Percentiles rank a stretch among this genome's conserved stretches.
Evolutionary conservation across 2,329 filamentous ascomycete species (phyloP).

Genomic region (Curvularia hawaiiensis): DNA sequence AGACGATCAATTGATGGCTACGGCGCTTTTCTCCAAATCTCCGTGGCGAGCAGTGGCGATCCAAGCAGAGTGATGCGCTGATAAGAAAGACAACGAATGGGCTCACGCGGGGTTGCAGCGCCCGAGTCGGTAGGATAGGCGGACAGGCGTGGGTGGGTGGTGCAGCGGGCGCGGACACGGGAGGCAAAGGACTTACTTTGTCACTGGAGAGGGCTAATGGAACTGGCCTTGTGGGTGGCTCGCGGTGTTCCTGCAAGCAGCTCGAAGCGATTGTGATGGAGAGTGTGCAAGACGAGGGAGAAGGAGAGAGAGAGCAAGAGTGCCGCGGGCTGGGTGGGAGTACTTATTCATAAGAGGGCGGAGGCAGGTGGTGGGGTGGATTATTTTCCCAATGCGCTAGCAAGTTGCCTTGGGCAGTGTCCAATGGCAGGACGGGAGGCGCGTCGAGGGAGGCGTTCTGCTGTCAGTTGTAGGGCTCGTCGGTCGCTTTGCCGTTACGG

Average conservation of each 20-base stretch:
- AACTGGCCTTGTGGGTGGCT: constrained; percentile 33
- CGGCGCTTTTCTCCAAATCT: constrained; percentile 29
- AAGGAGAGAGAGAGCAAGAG: constrained; percentile 10
- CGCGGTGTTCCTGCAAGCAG: constrained; percentile 39
- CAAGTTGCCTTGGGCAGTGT: constrained; percentile 36
- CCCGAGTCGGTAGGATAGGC: constrained; percentile 10
- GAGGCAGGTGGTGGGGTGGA: constrained; percentile 40
- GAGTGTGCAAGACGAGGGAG: not conserved
- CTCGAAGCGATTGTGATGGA: constrained; percentile 27
- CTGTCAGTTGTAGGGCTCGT: constrained; percentile 24
- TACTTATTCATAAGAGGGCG: constrained; percentile 45
- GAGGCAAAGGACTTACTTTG: constrained; percentile 43
- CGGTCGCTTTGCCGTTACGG: constrained; percentile 24
- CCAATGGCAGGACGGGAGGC: constrained; percentile 40
- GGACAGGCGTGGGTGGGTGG: constrained; percentile 9
- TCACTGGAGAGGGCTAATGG: constrained; percentile 27
- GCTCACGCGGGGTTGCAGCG: constrained; percentile 35
- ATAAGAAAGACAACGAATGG: constrained; percentile 45
- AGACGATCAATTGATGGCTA: constrained; percentile 23
- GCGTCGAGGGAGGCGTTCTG: constrained; percentile 30
- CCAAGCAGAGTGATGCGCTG: constrained; percentile 29
- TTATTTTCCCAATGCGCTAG: constrained; percentile 45
- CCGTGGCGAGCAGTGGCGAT: constrained; percentile 35
- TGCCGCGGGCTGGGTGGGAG: constrained; percentile 32
- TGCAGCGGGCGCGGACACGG: constrained; percentile 22